These are phyloP conservation scores for Arthrobotrys entomopaga DNA, from an alignment of 2,329 filamentous ascomycete genomes.

Conservation along the genomic window DNA sequence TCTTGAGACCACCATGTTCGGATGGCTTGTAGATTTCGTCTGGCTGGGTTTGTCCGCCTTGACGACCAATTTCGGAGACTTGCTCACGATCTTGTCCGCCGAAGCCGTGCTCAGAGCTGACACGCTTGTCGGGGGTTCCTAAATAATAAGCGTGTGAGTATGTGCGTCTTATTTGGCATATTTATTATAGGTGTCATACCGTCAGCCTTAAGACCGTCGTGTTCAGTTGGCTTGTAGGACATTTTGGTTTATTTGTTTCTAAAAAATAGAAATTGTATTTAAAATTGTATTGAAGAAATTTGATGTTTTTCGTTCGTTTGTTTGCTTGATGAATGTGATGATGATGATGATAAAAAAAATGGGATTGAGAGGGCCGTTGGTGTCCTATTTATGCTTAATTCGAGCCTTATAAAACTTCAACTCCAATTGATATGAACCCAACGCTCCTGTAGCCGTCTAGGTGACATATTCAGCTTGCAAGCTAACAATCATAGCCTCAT, in stretches of 20 bases:
- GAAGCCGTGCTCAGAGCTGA: conserved; percentile 38
- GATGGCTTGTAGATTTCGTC: conserved; percentile 54
- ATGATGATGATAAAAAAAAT: neutral
- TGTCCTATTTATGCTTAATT: no score
- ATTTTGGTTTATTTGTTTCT: neutral
- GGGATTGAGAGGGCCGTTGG: no score
- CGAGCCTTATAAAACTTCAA: no score
- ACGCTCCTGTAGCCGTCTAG: no score
- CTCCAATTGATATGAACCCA: no score
- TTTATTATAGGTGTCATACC: conserved; percentile 14
- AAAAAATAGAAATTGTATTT: neutral
- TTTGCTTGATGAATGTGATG: neutral
- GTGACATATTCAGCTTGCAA: no score
- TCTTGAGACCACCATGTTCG: conserved; percentile 49
- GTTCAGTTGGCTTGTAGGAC: conserved; percentile 49
- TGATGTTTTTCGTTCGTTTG: conserved; percentile 10
- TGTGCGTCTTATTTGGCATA: neutral
- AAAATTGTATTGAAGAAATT: neutral
- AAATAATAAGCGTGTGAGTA: neutral
- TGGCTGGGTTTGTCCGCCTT: conserved; percentile 37
- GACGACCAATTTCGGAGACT: conserved; percentile 24
- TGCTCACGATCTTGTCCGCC: conserved; percentile 38
- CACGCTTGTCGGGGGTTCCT: conserved; percentile 46
- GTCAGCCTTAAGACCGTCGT: conserved; percentile 42
- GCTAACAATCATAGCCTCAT: no score